Conservation (phyloP, 2,329 filamentous ascomycete genomes). For the Fusarium haematococcum region DNA sequence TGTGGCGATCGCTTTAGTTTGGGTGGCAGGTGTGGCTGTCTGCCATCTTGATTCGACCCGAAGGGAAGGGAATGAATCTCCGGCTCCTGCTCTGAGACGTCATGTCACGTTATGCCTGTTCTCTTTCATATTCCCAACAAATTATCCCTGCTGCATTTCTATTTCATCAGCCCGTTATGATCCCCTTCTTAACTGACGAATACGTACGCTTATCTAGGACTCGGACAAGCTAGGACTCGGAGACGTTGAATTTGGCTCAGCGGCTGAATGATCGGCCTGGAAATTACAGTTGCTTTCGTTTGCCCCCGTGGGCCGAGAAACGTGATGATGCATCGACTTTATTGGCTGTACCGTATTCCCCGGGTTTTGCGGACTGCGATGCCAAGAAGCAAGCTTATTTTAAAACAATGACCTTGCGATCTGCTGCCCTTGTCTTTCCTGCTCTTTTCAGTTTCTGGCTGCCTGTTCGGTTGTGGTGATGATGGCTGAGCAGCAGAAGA, state of each 20-base stretch:
- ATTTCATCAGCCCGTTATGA: neutral
- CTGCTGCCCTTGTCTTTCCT: neutral
- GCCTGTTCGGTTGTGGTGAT: neutral
- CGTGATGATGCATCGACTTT: constrained; percentile 16
- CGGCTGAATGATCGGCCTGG: constrained; percentile 18
- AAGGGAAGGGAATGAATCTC: neutral
- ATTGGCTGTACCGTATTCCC: constrained; percentile 32
- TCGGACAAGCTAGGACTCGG: neutral
- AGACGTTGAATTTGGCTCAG: constrained; percentile 15
- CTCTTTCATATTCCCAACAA: neutral
- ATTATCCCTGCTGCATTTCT: neutral
- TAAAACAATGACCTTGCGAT: neutral
- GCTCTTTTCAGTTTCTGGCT: neutral
- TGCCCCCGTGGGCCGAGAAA: neutral
- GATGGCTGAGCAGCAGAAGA: constrained; percentile 11
- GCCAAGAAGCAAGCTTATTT: constrained; percentile 14
- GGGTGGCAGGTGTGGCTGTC: neutral
- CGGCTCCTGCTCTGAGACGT: neutral
- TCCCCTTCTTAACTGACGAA: neutral
- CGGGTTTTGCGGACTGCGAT: constrained; percentile 27
- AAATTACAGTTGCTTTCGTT: neutral
- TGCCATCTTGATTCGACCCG: neutral
- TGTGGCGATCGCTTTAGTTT: constrained; percentile 6
- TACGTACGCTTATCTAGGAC: constrained; percentile 5
- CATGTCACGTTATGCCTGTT: neutral